Percentiles rank a stretch among this genome's conserved stretches.
Conservation (phyloP, 139 green algal genomes). For the Picochlorum sp. region DNA sequence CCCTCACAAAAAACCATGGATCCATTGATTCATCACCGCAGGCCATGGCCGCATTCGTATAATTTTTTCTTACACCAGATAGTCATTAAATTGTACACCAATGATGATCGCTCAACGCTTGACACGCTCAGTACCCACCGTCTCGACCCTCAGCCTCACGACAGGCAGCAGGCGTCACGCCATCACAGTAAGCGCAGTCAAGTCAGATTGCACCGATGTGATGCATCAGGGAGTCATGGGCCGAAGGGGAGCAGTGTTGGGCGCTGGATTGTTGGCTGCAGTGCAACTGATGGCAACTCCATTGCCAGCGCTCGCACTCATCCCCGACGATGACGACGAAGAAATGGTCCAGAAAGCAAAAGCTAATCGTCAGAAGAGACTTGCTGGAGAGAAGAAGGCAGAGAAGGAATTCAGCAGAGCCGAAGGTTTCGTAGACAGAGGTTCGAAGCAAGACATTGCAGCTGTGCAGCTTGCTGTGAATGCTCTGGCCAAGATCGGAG, state of each 20-base stretch:
- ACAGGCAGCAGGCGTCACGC: neutral
- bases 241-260: too few relatives aligned
- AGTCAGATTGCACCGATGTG: neutral
- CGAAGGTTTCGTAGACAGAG: constrained; percentile 14
- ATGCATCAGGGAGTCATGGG: too few relatives aligned
- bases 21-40: too few relatives aligned
- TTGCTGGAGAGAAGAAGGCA: constrained; percentile 26
- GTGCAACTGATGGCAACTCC: constrained; percentile 10
- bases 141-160: neutral
- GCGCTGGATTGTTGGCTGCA: constrained; percentile 19
- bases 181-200: neutral
- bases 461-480: constrained; percentile 45
- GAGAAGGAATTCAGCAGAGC: constrained; percentile 8
- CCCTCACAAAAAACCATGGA: too few relatives aligned
- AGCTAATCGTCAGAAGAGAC: constrained; percentile 40
- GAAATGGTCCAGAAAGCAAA: constrained; percentile 56
- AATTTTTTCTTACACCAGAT: too few relatives aligned
- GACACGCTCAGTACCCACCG: neutral
- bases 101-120: neutral
- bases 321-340: constrained; percentile 69
- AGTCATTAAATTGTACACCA: too few relatives aligned
- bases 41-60: too few relatives aligned
- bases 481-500: constrained; percentile 40
- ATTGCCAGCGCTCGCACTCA: constrained; percentile 29
- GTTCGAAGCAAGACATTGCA: constrained; percentile 35